Conservation (phyloP, 768 basidiomycete species). For the Kwoniella sp. region DNA sequence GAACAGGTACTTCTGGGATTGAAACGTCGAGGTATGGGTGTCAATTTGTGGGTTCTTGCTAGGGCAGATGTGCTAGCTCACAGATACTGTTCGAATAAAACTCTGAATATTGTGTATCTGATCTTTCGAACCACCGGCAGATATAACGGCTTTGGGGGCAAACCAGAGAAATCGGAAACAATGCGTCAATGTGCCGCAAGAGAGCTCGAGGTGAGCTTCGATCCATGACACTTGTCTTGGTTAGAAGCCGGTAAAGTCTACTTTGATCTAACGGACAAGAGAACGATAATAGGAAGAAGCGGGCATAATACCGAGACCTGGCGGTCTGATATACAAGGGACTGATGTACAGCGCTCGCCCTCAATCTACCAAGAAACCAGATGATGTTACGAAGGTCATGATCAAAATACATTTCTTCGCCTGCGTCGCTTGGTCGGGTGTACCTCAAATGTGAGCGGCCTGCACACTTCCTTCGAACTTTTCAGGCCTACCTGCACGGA, state of each 20-base stretch:
- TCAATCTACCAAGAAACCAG: not conserved
- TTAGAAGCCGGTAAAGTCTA: too few species aligned
- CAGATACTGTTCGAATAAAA: too few species aligned
- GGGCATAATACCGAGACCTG: conserved; percentile 65
- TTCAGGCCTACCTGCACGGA: not conserved
- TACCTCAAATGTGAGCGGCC: conserved; percentile 65
- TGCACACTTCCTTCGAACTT: not conserved
- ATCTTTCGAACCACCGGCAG: conserved; percentile 56
- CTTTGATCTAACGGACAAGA: too few species aligned
- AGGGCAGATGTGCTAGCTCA: not conserved
- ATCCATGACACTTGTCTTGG: too few species aligned
- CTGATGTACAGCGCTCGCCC: conserved; percentile 51
- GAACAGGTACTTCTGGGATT: conserved; percentile 50
- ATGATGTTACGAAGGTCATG: not conserved
- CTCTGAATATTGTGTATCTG: too few species aligned
- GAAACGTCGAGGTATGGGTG: conserved; percentile 53
- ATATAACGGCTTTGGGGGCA: conserved; percentile 88
- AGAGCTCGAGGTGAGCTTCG: conserved; percentile 58
- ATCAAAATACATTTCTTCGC: conserved; percentile 73
- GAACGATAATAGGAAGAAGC: conserved; percentile 70
- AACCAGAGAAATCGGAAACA: conserved; percentile 75
- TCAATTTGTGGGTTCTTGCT: conserved; percentile 43
- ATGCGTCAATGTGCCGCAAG: conserved; percentile 70
- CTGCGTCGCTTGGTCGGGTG: conserved; percentile 66
- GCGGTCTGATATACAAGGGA: conserved; percentile 61